Conservation (phyloP, 2,329 filamentous ascomycete species). For the Aspergillus texensis region DNA sequence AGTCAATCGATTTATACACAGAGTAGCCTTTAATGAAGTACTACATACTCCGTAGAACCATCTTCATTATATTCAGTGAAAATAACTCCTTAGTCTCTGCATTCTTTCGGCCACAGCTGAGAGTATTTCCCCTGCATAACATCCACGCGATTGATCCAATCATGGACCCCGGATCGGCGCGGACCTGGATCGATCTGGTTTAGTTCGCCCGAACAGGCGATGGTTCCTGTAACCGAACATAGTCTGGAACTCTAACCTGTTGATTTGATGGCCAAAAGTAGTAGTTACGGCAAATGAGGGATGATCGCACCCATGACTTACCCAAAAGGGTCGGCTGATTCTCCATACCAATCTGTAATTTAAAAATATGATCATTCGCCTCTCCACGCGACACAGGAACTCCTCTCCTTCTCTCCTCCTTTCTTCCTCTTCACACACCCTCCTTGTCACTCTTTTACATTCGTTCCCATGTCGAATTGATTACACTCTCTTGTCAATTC, state of each 20-base stretch:
- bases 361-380: conserved; percentile 1
- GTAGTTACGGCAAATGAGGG: background rate
- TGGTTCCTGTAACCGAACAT: background rate
- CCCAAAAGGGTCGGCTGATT: background rate
- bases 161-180: background rate
- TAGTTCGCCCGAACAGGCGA: background rate
- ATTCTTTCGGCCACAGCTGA: background rate
- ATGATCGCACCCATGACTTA: background rate
- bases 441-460: background rate
- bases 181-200: background rate
- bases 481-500: background rate
- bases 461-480: background rate
- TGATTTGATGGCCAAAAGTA: background rate
- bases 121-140: conserved; percentile 5
- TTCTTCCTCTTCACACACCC: conserved; percentile 4
- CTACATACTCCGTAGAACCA: background rate
- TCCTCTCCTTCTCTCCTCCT: conserved; percentile 8
- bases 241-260: background rate
- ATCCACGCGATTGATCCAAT: background rate
- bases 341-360: background rate
- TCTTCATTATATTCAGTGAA: background rate
- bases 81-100: background rate
- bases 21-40: background rate
- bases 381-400: conserved; percentile 5
- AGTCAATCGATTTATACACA: background rate